Percentiles rank a stretch among this genome's conserved stretches.
phyloP scores from a whole-genome alignment of 176 grass and related monocot genomes.

The Hyparrhenia diplandra region DNA sequence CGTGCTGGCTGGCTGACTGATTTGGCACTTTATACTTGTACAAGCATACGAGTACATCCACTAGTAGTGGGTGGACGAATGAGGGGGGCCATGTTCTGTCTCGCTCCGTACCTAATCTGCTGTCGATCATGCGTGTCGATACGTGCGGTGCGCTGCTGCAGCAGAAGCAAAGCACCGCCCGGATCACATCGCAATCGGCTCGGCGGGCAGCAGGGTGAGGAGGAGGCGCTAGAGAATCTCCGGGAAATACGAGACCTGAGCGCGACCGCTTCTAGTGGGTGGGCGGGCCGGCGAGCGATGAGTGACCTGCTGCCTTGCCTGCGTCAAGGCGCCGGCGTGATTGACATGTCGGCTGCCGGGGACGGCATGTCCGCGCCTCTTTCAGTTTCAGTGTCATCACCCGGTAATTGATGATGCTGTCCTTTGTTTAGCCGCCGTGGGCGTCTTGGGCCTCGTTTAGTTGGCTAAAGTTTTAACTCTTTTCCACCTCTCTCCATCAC shows the following conservation, averaged over 20 bases:
- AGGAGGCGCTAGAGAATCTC: conserved; percentile 12
- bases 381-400: not conserved
- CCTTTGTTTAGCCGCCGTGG: not conserved
- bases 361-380: not conserved
- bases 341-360: conserved; percentile 8
- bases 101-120: not conserved
- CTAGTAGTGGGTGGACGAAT: not conserved
- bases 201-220: not conserved
- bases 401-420: not conserved
- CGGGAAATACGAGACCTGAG: not conserved
- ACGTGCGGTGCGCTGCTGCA: not conserved
- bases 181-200: not conserved
- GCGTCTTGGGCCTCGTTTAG: no score
- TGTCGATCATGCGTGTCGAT: conserved; percentile 15
- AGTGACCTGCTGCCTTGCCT: not conserved
- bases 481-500: no score
- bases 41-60: not conserved
- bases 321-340: not conserved
- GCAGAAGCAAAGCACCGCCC: not conserved
- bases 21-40: not conserved
- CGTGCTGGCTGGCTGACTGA: not conserved
- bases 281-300: not conserved
- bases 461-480: no score
- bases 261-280: conserved; percentile 18
- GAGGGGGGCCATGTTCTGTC: not conserved